These are phyloP conservation scores for Cutaneotrichosporon sp. DNA, from an alignment of 1,284 basidiomycete genomes.

Conservation along the genomic window DNA sequence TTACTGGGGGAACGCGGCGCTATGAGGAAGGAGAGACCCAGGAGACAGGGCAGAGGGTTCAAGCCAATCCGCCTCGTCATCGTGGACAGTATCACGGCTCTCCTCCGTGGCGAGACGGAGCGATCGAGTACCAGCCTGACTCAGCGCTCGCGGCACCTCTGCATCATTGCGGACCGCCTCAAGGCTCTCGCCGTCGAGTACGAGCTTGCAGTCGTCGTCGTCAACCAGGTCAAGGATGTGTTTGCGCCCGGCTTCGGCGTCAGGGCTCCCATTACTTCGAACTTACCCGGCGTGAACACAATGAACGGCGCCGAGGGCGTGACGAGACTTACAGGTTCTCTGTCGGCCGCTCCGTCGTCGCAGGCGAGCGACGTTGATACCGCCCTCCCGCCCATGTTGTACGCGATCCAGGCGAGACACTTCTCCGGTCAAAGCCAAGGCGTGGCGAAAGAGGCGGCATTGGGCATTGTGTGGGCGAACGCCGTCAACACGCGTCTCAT, in stretches of 20 bases:
- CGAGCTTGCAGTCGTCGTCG: constrained; percentile 69
- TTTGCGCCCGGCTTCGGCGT: constrained; percentile 50
- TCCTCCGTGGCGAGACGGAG: constrained; percentile 61
- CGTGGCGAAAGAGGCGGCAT: constrained; percentile 68
- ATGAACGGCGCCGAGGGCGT: background rate
- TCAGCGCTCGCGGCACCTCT: constrained; percentile 67
- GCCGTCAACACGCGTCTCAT: constrained; percentile 79
- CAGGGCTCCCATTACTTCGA: background rate
- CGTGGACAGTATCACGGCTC: constrained; percentile 76
- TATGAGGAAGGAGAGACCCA: background rate
- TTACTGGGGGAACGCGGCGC: constrained; percentile 5
- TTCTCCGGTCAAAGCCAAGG: constrained; percentile 64
- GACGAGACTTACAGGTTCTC: background rate
- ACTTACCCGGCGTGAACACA: background rate
- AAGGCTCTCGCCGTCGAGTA: constrained; percentile 66
- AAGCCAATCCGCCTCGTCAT: constrained; percentile 61
- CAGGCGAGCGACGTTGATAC: background rate
- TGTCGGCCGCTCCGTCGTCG: background rate
- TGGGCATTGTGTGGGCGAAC: constrained; percentile 89
- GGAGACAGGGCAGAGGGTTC: constrained; percentile 1
- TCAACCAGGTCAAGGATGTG: constrained; percentile 83
- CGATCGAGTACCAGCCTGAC: constrained; percentile 58
- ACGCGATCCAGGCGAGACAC: constrained; percentile 71
- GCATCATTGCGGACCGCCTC: constrained; percentile 65
- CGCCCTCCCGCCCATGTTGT: constrained; percentile 54